Evolutionary conservation across 164 flowering plant genomes (phyloP), one percentile per base, ranked within the genome.

Genomic region (grape (Vitis vinifera)): DNA sequence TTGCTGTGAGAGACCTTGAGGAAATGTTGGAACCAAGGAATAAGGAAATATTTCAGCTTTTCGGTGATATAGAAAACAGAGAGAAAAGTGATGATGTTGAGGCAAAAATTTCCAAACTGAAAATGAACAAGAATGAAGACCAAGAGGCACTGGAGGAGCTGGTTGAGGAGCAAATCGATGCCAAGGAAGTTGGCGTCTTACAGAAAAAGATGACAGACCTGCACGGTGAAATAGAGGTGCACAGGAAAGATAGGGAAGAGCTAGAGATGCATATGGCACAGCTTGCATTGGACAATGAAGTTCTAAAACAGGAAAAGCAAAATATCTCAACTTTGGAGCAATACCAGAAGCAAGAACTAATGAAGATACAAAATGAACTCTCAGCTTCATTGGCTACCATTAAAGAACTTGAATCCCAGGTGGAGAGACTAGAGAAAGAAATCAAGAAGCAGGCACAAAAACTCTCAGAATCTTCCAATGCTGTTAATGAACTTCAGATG

Each of bases 1-100:
- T 77, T 62, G 87, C 76, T 4, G 85, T 84, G 15, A 69, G 68
- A 37, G 84, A 81, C 62, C 83, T 81, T 6, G 80, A 81, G 55
- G 80, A 73, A 51, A 68, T 77, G 83, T 15, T 79, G 75, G 78
- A 79, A 66, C 62, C 68, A 48, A 81, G 69, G 55, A 72, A 81
- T 51, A 53, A 12, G 44, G 84, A 74, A 59, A 73, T 75, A 55
- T 68, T 75, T 62, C 66, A 49, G 66, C 73, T 75, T 29, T 64
- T 73, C 19, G 47, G 62, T 23, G 63, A 64, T 29, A 19, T 72
- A 68, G 76, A 77, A 58, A 17, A 59, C 13, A 51, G 2, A 27
- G 68, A 60, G 52, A 71, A 15, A 11, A 16, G 52, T 55, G 68
- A 77, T 51, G 69, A 72, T 30, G 44, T 27, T 48, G 48, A 51